Base-by-base conservation (phyloP, 2,329 filamentous ascomycete genomes). In the Aspergillus sp. region DNA sequence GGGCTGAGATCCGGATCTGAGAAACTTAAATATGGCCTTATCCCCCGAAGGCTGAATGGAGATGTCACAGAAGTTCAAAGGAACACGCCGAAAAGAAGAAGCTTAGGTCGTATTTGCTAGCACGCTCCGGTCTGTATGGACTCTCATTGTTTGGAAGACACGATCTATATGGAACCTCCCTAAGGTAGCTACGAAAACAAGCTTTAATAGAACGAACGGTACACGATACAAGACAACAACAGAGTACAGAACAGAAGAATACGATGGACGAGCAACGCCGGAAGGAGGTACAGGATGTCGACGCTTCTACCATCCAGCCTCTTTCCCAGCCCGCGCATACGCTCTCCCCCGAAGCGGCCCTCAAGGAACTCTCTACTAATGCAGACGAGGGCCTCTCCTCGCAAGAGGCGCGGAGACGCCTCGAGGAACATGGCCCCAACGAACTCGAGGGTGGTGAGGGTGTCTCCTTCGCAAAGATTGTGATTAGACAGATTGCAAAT, bases 391-490 rank as follows among this genome's bases (percentile, higher is more conserved):
- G 84, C 20, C 70, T 87, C 38, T 75, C 73, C 1, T 61, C 70
- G 4, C 64, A 64, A 1, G 81, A 85, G 52, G 82, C 78, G 15
- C 72, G 74, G 53, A 58, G 61, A 7, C 76, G 82, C 19, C 68
- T 84, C 1, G 73, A 78, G 22, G 66, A 79, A 42, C 77, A 79
- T 66, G 83, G 83, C 3, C 66, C 70, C 13, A 87, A 87, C 54
- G 78, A 85, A 49, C 75, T 87, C 9, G 80, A 88, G 41, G 80
- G 87, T 17, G 83, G 61, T 38, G 60, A 66, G 77, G 80, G 79
- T 23, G 82, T 90, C 43, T 79, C 61, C 77, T 83, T 85, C 74
- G 83, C 77, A 59, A 90, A 84, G 58, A 86, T 86, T 51, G 67
- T 87, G 19, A 70, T 85, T 43, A 74, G 77, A 27, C 83, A 87